These are phyloP conservation scores for Stenogyne calaminthoides DNA, from an alignment of 305 asterid species.

Conservation along the genomic window DNA sequence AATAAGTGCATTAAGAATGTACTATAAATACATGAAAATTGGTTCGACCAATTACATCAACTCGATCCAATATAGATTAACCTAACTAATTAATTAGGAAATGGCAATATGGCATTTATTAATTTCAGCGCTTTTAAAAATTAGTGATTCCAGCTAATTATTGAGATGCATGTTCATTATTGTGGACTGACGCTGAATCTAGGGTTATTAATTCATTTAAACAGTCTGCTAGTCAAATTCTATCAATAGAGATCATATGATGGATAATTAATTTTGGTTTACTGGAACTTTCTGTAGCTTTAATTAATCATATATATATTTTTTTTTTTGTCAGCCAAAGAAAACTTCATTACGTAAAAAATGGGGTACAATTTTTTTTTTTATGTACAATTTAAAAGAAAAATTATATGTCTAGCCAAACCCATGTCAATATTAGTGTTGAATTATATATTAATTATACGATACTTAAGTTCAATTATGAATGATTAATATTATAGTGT, in stretches of 20 bases:
- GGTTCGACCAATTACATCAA: too few species aligned
- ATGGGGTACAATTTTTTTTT: too few species aligned
- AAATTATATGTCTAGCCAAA: too few species aligned
- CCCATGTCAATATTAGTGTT: too few species aligned
- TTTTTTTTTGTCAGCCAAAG: too few species aligned
- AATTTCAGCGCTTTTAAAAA: background rate
- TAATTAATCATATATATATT: background rate
- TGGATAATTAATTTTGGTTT: background rate
- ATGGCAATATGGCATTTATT: background rate
- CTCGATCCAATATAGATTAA: too few species aligned
- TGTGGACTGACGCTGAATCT: background rate
- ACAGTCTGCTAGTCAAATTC: constrained; percentile 3
- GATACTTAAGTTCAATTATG: background rate
- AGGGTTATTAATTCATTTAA: background rate
- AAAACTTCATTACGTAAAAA: too few species aligned
- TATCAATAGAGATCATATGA: background rate
- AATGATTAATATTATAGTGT: background rate
- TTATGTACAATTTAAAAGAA: too few species aligned
- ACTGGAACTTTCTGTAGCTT: background rate
- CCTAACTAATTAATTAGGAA: background rate
- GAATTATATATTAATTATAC: too few species aligned
- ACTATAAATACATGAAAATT: too few species aligned
- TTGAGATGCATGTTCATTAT: constrained; percentile 14
- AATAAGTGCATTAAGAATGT: too few species aligned
- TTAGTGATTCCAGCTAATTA: background rate